Evolutionary conservation across 176 grass and related monocot species (phyloP), one percentile per base, ranked within the genome.

Genomic region (Otatea glauca): DNA sequence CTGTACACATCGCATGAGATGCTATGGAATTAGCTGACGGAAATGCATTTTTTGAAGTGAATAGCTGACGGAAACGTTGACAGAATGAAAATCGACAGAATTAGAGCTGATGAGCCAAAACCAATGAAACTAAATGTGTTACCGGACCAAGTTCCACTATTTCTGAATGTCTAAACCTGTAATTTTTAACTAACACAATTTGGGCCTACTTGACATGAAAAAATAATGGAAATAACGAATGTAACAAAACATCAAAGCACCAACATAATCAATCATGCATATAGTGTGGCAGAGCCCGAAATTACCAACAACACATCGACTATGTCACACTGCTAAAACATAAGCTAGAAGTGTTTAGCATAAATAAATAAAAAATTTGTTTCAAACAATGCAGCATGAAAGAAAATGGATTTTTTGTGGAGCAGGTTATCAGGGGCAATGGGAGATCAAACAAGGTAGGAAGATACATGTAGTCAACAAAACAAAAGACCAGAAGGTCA

Each of bases 11-110:
- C 10, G 21, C 62, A 68, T 60, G 32, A 70, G 29, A 38, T 62
- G 17, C 37, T 64, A 47, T 35, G n/a, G 54, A 54, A 53, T 48
- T 53, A 54, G 65, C 29, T 29, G 29, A 29, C 29, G 29, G 29
- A 29, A 29, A 29, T 1, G 29, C 29, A 1, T 29, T 29, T 29
- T 29, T 29, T 29, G 29, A 29, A 29, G 29, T n/a, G n/a, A n/a
- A n/a, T n/a, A n/a, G n/a, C 71, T 61, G 72, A 65, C 60, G 41
- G 17, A 76, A 76, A 82, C 24, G 27, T 21, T 34, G 21, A 79
- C 2, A 70, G 23, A 43, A 68, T 68, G 25, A 53, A 80, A 65
- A 32, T 65, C 1, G n/a, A 67, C 18, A 20, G 16, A 47, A 35
- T 37, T 7, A 9, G 2, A 14, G 7, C 13, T 51, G 25, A 38